phyloP scores from a whole-genome alignment of 208 protist species.

The Leishmania aethiopica region DNA sequence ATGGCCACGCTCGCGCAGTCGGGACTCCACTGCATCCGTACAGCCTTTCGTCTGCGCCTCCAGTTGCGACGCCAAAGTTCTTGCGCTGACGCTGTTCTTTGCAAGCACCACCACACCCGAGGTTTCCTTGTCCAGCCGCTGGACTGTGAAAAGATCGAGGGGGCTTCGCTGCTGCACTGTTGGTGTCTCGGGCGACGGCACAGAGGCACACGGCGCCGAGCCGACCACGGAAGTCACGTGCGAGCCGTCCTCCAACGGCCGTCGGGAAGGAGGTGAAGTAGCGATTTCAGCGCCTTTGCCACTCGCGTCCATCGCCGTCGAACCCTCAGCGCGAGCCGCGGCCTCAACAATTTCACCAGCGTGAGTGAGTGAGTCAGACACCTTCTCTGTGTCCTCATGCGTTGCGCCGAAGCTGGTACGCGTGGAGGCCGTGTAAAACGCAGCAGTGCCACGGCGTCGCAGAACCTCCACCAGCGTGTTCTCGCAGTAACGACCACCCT shows the following conservation, averaged over 20 bases:
- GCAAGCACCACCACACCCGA: constrained; percentile 75
- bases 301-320: background rate
- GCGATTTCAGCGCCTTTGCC: background rate
- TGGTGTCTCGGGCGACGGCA: background rate
- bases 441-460: constrained; percentile 14
- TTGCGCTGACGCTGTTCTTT: constrained; percentile 24
- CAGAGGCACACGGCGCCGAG: background rate
- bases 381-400: background rate
- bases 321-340: background rate
- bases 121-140: constrained; percentile 91
- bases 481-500: constrained; percentile 82
- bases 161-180: background rate
- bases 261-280: constrained; percentile 1
- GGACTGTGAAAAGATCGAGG: constrained; percentile 47
- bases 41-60: constrained; percentile 44
- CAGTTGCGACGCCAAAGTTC: constrained; percentile 47
- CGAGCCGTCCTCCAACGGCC: background rate
- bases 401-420: background rate
- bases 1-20: constrained; percentile 8
- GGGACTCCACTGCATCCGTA: constrained; percentile 18
- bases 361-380: background rate
- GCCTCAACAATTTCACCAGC: no score
- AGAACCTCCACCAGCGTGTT: constrained; percentile 79
- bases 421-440: constrained; percentile 13
- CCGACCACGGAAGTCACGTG: background rate